Evolutionary conservation across 106 monocot species (phyloP).

Genomic region (Triglochin maritima): DNA sequence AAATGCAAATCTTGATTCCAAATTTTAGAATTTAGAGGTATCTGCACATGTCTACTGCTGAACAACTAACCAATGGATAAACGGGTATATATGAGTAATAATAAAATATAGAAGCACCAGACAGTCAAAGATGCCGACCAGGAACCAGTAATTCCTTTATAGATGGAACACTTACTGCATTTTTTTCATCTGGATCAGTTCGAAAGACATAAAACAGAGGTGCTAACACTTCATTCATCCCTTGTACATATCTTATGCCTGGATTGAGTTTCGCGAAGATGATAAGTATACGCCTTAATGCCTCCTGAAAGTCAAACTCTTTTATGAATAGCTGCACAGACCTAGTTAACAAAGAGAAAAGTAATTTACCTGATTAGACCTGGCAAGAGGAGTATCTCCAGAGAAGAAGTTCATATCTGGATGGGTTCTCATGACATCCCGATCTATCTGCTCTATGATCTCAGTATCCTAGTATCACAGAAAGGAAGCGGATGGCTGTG

Average conservation of each 20-base stretch:
- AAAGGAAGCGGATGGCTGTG: not conserved
- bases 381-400: constrained; percentile 67
- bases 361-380: constrained; percentile 57
- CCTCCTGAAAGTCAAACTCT: constrained; percentile 49
- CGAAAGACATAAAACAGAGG: constrained; percentile 85
- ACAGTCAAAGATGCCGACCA: too few relatives aligned
- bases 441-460: constrained; percentile 92
- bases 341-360: not conserved
- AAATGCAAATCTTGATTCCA: too few relatives aligned
- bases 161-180: constrained; percentile 41
- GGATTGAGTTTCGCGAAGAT: constrained; percentile 97
- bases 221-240: constrained; percentile 99
- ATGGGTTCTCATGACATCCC: constrained; percentile 91
- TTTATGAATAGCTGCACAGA: not conserved
- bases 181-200: constrained; percentile 62
- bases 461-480: constrained; percentile 47
- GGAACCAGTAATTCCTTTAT: too few relatives aligned
- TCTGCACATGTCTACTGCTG: too few relatives aligned
- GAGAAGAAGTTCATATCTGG: constrained; percentile 93
- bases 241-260: constrained; percentile 95
- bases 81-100: too few relatives aligned
- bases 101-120: too few relatives aligned
- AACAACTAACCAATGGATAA: too few relatives aligned
- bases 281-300: constrained; percentile 70
- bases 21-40: too few relatives aligned